These are phyloP conservation scores for Colletotrichum sp. DNA, from an alignment of 2,329 filamentous ascomycete genomes.

Conservation along the genomic window DNA sequence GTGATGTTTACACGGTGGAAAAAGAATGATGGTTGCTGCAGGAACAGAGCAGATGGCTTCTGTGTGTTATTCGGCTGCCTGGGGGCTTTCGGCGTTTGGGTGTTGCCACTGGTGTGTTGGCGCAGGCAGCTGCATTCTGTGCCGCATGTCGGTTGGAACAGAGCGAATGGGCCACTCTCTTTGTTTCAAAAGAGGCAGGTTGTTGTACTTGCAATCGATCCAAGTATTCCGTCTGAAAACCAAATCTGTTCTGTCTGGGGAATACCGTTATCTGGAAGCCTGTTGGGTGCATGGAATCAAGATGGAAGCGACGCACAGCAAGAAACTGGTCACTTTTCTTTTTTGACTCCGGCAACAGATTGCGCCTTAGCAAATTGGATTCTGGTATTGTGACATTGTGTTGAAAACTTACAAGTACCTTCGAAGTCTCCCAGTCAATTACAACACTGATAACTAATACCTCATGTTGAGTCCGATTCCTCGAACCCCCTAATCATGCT, in stretches of 20 bases:
- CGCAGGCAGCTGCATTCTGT: background rate
- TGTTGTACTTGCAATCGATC: fast-evolving
- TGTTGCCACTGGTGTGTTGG: background rate
- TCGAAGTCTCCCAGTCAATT: background rate
- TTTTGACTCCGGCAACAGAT: background rate
- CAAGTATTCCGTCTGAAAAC: background rate
- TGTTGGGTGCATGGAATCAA: background rate
- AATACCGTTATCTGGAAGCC: background rate
- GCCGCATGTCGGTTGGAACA: background rate
- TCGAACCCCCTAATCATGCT: slow-evolving; percentile 12
- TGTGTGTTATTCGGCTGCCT: background rate
- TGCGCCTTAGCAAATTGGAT: background rate
- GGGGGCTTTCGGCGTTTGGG: background rate
- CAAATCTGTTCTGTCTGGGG: fast-evolving
- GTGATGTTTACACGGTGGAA: background rate
- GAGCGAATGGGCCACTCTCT: background rate
- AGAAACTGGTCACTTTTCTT: fast-evolving
- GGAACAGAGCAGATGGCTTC: background rate
- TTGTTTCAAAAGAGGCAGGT: background rate
- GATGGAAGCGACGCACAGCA: fast-evolving
- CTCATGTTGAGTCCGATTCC: background rate
- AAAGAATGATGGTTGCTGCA: background rate
- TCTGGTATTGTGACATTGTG: fast-evolving
- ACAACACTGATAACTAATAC: background rate
- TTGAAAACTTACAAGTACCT: fast-evolving